Evolutionary conservation across 23 red algal genomes (phyloP).

Genomic region (Gracilaria domingensis): DNA sequence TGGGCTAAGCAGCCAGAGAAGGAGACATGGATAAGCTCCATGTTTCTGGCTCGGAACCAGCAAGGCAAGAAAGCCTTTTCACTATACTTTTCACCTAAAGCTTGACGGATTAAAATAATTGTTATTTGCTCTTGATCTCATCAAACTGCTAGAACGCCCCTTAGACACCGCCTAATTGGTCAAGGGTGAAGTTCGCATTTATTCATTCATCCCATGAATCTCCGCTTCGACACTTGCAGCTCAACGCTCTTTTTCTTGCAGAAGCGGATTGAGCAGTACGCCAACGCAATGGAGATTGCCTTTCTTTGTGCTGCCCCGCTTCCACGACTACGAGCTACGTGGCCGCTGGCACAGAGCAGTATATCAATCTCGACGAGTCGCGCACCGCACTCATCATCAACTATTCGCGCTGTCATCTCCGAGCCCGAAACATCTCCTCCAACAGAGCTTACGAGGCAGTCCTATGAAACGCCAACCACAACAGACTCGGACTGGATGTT

Average conservation of each 20-base stretch:
- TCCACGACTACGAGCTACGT: background rate
- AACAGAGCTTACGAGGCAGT: background rate
- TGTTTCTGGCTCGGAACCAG: background rate
- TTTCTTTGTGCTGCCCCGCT: conserved; percentile 4
- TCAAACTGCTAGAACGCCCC: no score
- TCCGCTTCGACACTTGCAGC: no score
- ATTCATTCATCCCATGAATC: no score
- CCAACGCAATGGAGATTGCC: background rate
- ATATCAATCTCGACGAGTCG: background rate
- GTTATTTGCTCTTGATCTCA: no score
- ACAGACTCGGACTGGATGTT: conserved; percentile 83
- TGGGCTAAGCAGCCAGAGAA: background rate
- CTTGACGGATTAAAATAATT: conserved; percentile 22
- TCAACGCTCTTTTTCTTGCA: no score
- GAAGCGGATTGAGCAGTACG: no score
- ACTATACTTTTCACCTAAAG: background rate
- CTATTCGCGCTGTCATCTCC: background rate
- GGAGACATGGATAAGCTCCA: background rate
- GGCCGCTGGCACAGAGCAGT: background rate
- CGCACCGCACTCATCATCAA: background rate
- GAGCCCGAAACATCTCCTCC: background rate
- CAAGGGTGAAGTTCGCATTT: no score
- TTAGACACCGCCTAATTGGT: no score
- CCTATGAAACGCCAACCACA: conserved; percentile 32
- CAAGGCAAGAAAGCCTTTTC: conserved; percentile 24